phyloP scores from a whole-genome alignment of 1,139 yeast genomes.

The Chernovozyma sophiae-reginae region DNA sequence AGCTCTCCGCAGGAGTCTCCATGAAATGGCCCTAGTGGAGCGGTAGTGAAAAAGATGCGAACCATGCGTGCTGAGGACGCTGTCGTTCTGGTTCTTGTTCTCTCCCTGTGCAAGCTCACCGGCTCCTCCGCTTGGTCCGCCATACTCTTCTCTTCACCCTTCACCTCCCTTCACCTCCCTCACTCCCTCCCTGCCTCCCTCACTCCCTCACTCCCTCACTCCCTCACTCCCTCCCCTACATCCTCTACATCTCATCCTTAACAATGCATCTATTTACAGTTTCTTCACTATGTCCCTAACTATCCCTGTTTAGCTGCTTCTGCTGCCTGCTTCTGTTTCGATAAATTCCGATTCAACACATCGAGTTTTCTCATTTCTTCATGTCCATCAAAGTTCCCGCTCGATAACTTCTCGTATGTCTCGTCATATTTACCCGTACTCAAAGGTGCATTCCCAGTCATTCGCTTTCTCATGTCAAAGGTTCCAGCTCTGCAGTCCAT shows the following conservation, averaged over 20 bases:
- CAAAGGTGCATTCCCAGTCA: conserved; percentile 89
- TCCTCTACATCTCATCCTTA: too few species aligned
- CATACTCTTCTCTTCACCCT: neutral
- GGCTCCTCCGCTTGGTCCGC: too few species aligned
- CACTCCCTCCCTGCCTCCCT: neutral
- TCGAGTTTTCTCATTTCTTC: conserved; percentile 74
- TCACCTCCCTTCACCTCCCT: neutral
- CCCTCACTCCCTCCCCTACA: neutral
- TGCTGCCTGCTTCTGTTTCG: conserved; percentile 24
- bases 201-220: neutral
- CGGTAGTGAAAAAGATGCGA: too few species aligned
- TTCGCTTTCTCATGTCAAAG: conserved; percentile 86
- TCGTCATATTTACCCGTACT: conserved; percentile 92
- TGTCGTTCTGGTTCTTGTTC: too few species aligned
- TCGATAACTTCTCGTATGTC: conserved; percentile 70
- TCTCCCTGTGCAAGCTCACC: too few species aligned
- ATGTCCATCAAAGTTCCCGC: conserved; percentile 75
- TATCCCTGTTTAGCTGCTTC: conserved; percentile 9
- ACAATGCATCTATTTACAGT: too few species aligned
- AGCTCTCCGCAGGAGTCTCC: too few species aligned
- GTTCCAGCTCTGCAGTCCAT: conserved; percentile 84
- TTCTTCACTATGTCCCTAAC: too few species aligned
- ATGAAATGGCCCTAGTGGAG: too few species aligned
- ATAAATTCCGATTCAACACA: conserved; percentile 46
- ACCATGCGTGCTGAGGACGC: too few species aligned